phyloP scores from a whole-genome alignment of 23 red algal genomes.

The Gracilaria caudata region DNA sequence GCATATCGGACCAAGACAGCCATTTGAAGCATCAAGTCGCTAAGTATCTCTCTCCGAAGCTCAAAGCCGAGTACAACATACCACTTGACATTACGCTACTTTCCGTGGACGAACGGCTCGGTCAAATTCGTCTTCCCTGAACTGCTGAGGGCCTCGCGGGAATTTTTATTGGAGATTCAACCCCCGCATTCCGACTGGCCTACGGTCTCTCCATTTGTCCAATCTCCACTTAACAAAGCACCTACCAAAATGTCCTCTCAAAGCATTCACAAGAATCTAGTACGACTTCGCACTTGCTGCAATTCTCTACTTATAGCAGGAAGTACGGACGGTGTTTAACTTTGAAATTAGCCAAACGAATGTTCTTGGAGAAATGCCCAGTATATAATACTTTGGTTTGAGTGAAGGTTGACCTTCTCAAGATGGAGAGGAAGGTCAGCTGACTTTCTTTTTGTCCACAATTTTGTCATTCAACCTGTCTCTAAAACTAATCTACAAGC shows the following conservation, averaged over 20 bases:
- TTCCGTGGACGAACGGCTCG: slow-evolving; percentile 24
- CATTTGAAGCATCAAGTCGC: slow-evolving; percentile 1
- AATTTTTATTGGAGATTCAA: not conserved
- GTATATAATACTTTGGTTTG: no score
- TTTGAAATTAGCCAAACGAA: no score
- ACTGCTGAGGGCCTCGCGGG: not conserved
- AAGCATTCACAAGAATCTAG: not conserved
- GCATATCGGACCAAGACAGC: slow-evolving; percentile 2
- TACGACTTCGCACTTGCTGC: not conserved
- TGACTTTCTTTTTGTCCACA: no score
- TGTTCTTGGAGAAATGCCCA: no score
- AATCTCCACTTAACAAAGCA: slow-evolving; percentile 2
- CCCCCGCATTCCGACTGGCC: slow-evolving; percentile 3
- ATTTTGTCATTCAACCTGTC: no score
- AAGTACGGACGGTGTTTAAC: no score
- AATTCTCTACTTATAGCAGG: no score
- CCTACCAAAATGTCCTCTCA: slow-evolving; percentile 1
- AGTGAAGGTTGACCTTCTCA: no score
- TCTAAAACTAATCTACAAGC: no score
- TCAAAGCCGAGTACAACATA: not conserved
- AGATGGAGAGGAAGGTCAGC: no score
- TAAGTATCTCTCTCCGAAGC: not conserved
- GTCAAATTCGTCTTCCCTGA: slow-evolving; percentile 18
- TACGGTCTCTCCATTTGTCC: not conserved
- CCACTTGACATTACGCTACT: slow-evolving; percentile 33